Base-by-base conservation (phyloP, 768 basidiomycete genomes). In the Hericium erinaceus region DNA sequence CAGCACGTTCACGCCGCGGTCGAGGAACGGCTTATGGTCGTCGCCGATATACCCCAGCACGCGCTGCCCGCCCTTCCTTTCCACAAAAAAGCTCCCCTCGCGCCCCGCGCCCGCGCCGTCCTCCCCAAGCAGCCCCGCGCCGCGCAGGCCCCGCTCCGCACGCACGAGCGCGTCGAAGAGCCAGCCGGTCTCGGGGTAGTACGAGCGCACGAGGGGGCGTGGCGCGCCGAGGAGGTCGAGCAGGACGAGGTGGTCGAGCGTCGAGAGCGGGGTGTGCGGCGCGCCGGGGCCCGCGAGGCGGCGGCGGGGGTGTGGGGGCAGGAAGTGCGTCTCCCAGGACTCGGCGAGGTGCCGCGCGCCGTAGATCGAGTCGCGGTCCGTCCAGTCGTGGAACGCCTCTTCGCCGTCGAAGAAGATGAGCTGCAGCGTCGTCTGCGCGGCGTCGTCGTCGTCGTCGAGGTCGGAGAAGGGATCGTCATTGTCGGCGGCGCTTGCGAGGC, bases 401-500 rank as follows among this genome's bases (percentile, higher is more conserved):
- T 99, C 97, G 2, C 97, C 97, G 65, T 99, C 97, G 58, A 99
- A 95, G 68, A 98, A 95, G 10, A 99, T 78, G 9, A 98, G 74
- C 67, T 97, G 93, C 9, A 99, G 71, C 3, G 95, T 95, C 18
- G 89, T 92, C 57, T 90, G 87, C 0, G 82, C 82, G 13, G 85
- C 73, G 55, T 92, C 88, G 46, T 91, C 90, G 18, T 87, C 90
- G 20, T 46, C 41, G 6, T 50, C 49, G 24, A 20, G 15, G 20
- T 33, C 49, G 1, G 44, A 46, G 15, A 46, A 46, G n/a, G 85
- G 83, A 12, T 84, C 83, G 55, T 83, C 82, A 12, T 84, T 83
- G 55, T 83, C 82, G 15, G 74, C 48, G 4, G 57, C 37, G 28
- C 5, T 8, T 1, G 28, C 28, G 28, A 33, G 28, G 28, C 28